Base-by-base conservation (phyloP, 352 stramenopile genomes). In the Phytophthora megakarya region DNA sequence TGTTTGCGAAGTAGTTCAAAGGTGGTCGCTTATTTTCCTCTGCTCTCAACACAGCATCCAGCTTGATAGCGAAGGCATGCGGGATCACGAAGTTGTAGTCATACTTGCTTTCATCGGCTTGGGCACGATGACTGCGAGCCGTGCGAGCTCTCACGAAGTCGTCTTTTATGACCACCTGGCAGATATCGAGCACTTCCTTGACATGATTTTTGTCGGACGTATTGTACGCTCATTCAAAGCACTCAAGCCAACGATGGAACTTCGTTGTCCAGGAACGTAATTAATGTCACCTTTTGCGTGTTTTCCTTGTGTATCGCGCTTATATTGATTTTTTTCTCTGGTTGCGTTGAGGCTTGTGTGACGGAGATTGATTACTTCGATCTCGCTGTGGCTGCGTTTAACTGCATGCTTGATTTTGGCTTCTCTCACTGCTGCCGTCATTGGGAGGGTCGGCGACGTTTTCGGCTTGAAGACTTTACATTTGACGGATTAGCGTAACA, bases 61-160 rank as follows among this genome's bases (percentile, higher is more conserved):
- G 38, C 25, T 50, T 56, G 3, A 21, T 56, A 2, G 50, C 30
- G 6, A 56, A 18, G 5, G 10, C 10, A 0, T 42, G 32, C 9
- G 43, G 54, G 15, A 55, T 26, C 9, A 63, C 54, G 18, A 60
- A 51, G 9, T 61, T 61, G 18, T 52, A 64, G 19, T 64, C 45
- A 13, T 44, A 50, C 8, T 56, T n/a, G 5, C n/a, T 10, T 3
- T 19, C 7, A 7, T 16, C 1, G 3, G 50, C 25, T 3, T 44
- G 8, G 9, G 18, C 35, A 13, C 55, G 44, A 4, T 42, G 23
- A 15, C 55, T 26, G 11, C 42, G 39, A 35, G 52, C 28, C 22
- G 30, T 8, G 51, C 28, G 52, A 2, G 39, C 26, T 25, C 40
- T 13, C n/a, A 33, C 22, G n/a, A 51, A 61, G 45, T 54, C 35